A percentile compares a stretch with the other conserved stretches of the same genome.
Conservation (phyloP, 768 basidiomycete genomes). For the Pleurotus cornucopiae region DNA sequence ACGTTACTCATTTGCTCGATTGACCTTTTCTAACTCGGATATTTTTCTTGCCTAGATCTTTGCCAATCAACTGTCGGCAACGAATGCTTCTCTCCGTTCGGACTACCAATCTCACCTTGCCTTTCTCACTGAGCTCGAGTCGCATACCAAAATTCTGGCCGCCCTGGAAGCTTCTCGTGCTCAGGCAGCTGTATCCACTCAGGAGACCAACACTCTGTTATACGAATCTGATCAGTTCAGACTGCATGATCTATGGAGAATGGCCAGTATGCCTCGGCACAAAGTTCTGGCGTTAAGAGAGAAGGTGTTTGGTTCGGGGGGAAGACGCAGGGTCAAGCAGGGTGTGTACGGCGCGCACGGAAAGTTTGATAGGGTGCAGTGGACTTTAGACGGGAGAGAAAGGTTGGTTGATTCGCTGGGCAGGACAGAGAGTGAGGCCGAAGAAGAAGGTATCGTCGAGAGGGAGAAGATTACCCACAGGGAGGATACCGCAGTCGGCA, state of each 20-base stretch:
- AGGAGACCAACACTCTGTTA: slow-evolving; percentile 61
- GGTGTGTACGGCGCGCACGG: slow-evolving; percentile 58
- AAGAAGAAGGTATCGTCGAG: slow-evolving; percentile 53
- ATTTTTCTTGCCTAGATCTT: slow-evolving; percentile 33
- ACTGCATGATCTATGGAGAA: slow-evolving; percentile 63
- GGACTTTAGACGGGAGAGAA: slow-evolving; percentile 62
- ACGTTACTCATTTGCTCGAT: neutral
- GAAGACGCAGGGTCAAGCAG: slow-evolving; percentile 35
- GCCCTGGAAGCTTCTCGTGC: slow-evolving; percentile 46
- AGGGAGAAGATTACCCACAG: slow-evolving; percentile 1
- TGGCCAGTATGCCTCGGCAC: slow-evolving; percentile 53
- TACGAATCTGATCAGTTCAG: slow-evolving; percentile 73
- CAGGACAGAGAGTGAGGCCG: slow-evolving; percentile 72
- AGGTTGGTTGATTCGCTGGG: slow-evolving; percentile 64
- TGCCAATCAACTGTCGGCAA: slow-evolving; percentile 45
- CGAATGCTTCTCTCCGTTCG: slow-evolving; percentile 52
- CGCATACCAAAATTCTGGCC: slow-evolving; percentile 41
- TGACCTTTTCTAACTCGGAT: no score
- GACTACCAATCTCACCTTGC: slow-evolving; percentile 53
- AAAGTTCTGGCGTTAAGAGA: slow-evolving; percentile 65
- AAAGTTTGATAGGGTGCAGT: slow-evolving; percentile 60
- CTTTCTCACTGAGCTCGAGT: slow-evolving; percentile 42
- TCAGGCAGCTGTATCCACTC: slow-evolving; percentile 48
- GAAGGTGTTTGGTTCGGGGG: slow-evolving; percentile 63
- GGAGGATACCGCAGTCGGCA: slow-evolving; percentile 1